Evolutionary conservation across 805 yeast genomes (phyloP).

Genomic region (Barnettozyma californica): DNA sequence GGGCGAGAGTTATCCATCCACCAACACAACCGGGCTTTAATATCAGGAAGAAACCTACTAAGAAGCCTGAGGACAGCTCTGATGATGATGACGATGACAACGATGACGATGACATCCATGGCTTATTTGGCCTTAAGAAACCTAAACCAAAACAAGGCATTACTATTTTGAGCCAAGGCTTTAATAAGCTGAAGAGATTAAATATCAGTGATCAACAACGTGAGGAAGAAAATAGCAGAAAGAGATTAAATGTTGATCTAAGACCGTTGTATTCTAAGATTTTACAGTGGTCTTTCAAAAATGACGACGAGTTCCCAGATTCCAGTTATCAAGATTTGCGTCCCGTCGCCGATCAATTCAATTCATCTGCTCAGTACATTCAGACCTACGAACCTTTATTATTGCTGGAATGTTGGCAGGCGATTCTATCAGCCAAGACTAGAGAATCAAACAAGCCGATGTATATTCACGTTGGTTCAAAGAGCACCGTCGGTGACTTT

Average conservation of each 20-base stretch:
- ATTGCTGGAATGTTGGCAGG: constrained; percentile 91
- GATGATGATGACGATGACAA: constrained; percentile 32
- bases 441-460: constrained; percentile 55
- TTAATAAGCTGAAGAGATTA: constrained; percentile 21
- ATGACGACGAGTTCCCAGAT: constrained; percentile 53
- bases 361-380: constrained; percentile 58
- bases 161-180: background rate
- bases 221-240: constrained; percentile 74
- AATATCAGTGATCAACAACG: constrained; percentile 32
- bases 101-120: constrained; percentile 35
- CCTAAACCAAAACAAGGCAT: background rate
- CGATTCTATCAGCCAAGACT: constrained; percentile 66
- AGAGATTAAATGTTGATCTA: constrained; percentile 71
- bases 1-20: constrained; percentile 35
- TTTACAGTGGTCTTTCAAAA: constrained; percentile 71
- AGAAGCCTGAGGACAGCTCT: constrained; percentile 20
- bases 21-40: constrained; percentile 48
- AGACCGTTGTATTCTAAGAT: constrained; percentile 67
- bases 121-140: constrained; percentile 27
- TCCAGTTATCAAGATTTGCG: constrained; percentile 30
- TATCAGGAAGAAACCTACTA: constrained; percentile 28
- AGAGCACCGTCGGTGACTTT: constrained; percentile 80
- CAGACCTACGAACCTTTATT: constrained; percentile 72
- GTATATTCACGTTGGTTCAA: constrained; percentile 64
- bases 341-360: constrained; percentile 50